Conservation (phyloP, 345 rosid species). For the Eucalyptus polyanthemos region DNA sequence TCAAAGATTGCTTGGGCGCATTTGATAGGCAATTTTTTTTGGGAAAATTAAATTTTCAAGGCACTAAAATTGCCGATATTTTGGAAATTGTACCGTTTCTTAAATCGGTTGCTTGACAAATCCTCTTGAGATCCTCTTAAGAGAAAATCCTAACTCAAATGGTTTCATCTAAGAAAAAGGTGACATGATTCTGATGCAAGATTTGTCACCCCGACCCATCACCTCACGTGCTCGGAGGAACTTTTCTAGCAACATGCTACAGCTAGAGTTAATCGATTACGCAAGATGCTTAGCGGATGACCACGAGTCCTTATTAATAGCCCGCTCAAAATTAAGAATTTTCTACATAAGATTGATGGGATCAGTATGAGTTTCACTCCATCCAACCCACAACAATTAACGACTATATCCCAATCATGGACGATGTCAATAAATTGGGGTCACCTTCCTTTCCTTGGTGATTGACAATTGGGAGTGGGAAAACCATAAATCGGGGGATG, state of each 20-base stretch:
- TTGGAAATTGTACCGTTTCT: not conserved
- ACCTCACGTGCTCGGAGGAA: not conserved
- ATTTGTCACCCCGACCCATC: not conserved
- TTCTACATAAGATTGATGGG: not conserved
- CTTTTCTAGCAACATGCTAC: not conserved
- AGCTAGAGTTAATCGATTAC: not conserved
- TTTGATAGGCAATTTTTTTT: not conserved
- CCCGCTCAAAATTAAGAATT: not conserved
- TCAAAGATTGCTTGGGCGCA: not conserved
- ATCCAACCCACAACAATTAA: not conserved
- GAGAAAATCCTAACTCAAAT: not conserved
- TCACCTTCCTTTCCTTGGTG: not conserved
- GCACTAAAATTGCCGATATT: not conserved
- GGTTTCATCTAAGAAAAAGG: not conserved
- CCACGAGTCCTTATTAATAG: not conserved
- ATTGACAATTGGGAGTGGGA: not conserved
- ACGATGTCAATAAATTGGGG: not conserved
- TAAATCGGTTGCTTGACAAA: not conserved
- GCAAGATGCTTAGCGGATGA: not conserved
- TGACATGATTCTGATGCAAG: rapidly evolving
- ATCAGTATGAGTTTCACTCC: not conserved
- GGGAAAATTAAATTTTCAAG: not conserved
- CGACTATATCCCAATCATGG: not conserved
- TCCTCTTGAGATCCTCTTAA: not conserved
- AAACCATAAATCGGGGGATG: not conserved